Conservation (phyloP, 2,329 filamentous ascomycete genomes). For the Huntiella savannae region DNA sequence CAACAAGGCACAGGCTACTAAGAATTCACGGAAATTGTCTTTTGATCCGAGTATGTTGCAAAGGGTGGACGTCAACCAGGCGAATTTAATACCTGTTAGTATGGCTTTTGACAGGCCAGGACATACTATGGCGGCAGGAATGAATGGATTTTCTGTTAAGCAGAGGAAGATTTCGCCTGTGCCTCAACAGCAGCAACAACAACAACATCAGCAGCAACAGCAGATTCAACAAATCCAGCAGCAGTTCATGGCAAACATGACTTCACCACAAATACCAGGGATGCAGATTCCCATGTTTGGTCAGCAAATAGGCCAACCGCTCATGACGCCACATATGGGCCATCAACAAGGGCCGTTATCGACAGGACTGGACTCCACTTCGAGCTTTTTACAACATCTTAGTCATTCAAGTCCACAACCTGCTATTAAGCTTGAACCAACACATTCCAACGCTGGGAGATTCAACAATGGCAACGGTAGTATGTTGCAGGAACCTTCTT, state of each 20-base stretch:
- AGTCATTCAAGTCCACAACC: constrained; percentile 13
- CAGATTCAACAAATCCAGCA: constrained; percentile 10
- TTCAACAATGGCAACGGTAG: constrained; percentile 1
- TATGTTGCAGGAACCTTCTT: not conserved
- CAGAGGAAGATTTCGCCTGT: constrained; percentile 11
- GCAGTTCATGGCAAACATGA: not conserved
- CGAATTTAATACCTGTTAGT: constrained; percentile 25
- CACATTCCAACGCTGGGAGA: not conserved
- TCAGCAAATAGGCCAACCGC: not conserved
- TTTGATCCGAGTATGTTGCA: constrained; percentile 29
- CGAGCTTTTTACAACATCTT: constrained; percentile 11
- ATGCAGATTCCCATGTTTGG: constrained; percentile 9
- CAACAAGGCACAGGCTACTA: constrained; percentile 24
- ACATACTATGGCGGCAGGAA: no score
- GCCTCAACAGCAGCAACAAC: constrained; percentile 14
- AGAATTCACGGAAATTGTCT: constrained; percentile 26
- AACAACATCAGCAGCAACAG: constrained; percentile 12
- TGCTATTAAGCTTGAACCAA: constrained; percentile 9
- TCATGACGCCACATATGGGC: constrained; percentile 5
- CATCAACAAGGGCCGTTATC: constrained; percentile 4
- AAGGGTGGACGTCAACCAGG: constrained; percentile 32
- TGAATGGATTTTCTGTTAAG: no score
- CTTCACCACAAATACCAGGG: constrained; percentile 6
- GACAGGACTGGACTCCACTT: not conserved
- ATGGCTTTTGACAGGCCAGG: constrained; percentile 4